Evolutionary conservation across 768 basidiomycete species (phyloP).

Genomic region (Lanmaoa rubissima): DNA sequence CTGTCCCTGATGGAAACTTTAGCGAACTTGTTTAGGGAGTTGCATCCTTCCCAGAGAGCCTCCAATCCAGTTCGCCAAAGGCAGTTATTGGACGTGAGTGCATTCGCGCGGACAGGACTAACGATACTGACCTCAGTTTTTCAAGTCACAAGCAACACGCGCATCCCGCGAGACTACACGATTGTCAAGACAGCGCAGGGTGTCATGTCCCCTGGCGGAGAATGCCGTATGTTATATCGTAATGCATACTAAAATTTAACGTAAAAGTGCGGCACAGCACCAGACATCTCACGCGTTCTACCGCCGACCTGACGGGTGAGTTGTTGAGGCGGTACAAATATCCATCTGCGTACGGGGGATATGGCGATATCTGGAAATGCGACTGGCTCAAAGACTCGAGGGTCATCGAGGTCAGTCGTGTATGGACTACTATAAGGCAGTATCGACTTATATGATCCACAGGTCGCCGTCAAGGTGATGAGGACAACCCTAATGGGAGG

Average conservation of each 20-base stretch:
- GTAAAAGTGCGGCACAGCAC: background rate
- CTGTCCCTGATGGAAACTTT: background rate
- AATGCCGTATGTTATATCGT: slow-evolving; percentile 5
- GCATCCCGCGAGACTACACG: background rate
- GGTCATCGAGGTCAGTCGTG: slow-evolving; percentile 18
- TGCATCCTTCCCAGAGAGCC: background rate
- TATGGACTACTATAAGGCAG: background rate
- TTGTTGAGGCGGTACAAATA: slow-evolving; percentile 16
- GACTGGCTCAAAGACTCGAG: slow-evolving; percentile 20
- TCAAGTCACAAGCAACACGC: background rate
- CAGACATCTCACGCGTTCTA: background rate
- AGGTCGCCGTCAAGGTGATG: slow-evolving; percentile 30
- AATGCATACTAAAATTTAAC: background rate
- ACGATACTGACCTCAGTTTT: background rate
- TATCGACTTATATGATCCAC: background rate
- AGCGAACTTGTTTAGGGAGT: background rate
- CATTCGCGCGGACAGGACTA: too few species aligned
- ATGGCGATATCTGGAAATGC: slow-evolving; percentile 25
- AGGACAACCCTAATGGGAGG: slow-evolving; percentile 15
- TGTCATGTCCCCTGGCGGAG: background rate
- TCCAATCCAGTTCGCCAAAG: background rate
- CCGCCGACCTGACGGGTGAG: slow-evolving; percentile 12
- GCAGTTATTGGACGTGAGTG: slow-evolving; percentile 1
- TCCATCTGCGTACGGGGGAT: slow-evolving; percentile 24
- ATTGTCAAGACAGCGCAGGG: background rate